Evolutionary conservation across 805 yeast genomes (phyloP), one percentile per base, ranked within the genome.

Genomic region (Isabelozyma gotoi): DNA sequence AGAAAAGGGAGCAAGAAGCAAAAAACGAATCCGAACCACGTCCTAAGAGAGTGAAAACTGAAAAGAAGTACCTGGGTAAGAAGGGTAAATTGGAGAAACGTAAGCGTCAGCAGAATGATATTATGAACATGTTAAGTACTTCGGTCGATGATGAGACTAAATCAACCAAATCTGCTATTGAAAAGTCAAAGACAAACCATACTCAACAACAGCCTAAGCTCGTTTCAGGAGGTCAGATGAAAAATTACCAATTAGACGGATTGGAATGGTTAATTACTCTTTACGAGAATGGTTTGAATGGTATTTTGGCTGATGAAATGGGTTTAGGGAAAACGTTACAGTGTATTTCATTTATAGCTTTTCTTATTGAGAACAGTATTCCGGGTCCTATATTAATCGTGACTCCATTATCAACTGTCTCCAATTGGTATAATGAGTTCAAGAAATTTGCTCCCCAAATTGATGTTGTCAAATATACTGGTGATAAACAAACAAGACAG

Each of bases 281-380:
- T 19, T 94, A 86, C 60, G 96, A 91, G 58, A 94, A 92, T 63
- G 99, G 98, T 0, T 71, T 92, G 20, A 92, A 92, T 62, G 99
- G 98, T 2, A 91, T 94, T 29, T 68, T 94, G 16, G 98, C 98
- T 0, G 98, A 94, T 66, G 98, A 92, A 62, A 92, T 92, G 99
- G 98, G 98, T 0, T 69, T 92, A 19, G 99, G 99, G 1, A 92
- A 92, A 60, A 94, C 99, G 0, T 63, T 92, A 6, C 96, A 94
- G 62, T 84, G 94, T 35, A 88, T 92, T 43, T 78, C 96, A 0
- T 73, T 92, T 46, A 55, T 90, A 3, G 80, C 88, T 4, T 88
- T 84, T 56, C 68, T 91, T 31, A 76, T 84, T 37, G 96, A 88
- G 51, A 82, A 88, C 60, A 90, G 87, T 3, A 79, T 88, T 1